Evolutionary conservation across 2,329 filamentous ascomycete genomes (phyloP).

Genomic region (Fusarium keratoplasticum): DNA sequence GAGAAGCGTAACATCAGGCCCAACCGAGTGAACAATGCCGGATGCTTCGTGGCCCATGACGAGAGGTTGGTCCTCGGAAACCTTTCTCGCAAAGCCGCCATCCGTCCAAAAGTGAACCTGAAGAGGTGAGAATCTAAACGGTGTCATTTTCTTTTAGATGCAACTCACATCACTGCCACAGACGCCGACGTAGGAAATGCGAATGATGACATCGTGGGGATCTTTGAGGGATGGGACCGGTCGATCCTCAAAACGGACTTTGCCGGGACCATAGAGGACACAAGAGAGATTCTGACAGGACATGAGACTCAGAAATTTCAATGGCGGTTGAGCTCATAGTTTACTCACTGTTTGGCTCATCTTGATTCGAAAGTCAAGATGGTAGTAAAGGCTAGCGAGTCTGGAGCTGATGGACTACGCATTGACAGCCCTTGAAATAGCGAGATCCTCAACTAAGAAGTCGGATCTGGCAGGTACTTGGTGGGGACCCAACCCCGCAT

Average conservation of each 20-base stretch:
- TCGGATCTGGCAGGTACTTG: background rate
- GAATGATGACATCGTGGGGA: constrained; percentile 39
- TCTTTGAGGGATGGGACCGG: constrained; percentile 40
- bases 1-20: constrained; percentile 70
- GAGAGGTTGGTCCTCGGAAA: constrained; percentile 82
- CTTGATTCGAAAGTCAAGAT: background rate
- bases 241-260: constrained; percentile 32
- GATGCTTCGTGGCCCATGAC: constrained; percentile 77
- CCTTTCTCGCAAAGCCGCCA: constrained; percentile 82
- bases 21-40: constrained; percentile 79
- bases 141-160: background rate
- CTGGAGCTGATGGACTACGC: background rate
- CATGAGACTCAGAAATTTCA: background rate
- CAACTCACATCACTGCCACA: constrained; percentile 43
- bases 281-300: constrained; percentile 31
- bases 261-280: constrained; percentile 37
- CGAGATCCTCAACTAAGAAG: no score
- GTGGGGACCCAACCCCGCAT: background rate
- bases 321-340: no score
- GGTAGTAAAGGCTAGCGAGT: background rate
- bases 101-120: constrained; percentile 88
- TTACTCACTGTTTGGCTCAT: constrained; percentile 16
- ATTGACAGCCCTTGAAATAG: no score
- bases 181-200: constrained; percentile 41
- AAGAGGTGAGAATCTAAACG: background rate